Evolutionary conservation across 352 stramenopile species (phyloP), one percentile per base, ranked within the genome.

Genomic region (Nothophytophthora sp.): DNA sequence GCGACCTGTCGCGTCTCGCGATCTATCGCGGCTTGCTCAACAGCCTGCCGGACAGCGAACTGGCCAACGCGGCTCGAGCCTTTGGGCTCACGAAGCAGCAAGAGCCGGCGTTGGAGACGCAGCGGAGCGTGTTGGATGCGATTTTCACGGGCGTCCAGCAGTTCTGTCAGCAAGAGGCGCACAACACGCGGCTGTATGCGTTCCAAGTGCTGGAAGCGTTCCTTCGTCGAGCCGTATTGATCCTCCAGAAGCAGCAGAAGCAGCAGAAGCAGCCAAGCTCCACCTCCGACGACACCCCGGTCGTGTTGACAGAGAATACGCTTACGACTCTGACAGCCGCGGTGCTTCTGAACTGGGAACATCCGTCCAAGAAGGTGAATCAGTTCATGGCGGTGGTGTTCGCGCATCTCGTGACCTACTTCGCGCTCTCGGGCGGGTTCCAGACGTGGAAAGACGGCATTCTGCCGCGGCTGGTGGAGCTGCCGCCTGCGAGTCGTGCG

Each of bases 301-400:
- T 27, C 23, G 38, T 61, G 15, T 37, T 88, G 20, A 43, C 59
- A 5, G 35, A 51, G 7, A 30, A 63, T 15, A 90, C 80, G 11
- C 43, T 91, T 22, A 63, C 63, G 0, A 69, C 50, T 20, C 45
- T 93, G 20, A 87, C 81, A 15, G 67, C 69, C 37, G 59, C 74
- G 1, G 60, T 94, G 13, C 32, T 94, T 38, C 60, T 90, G 37
- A 91, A 94, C 63, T 94, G 83, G 83, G 83, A 92, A 38, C 82
- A 94, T 44, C 81, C 79, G 29, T 86, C 81, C 15, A 94, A 92
- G 64, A 84, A 84, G 22, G 80, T 94, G 38, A 92, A 94, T 43
- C 83, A 94, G 63, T 92, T 92, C 29, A 92, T 94, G 83, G 67
- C 81, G 47, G 54, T 62, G n/a, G 78, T 94, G 49, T 94, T 94